phyloP scores from a whole-genome alignment of 805 yeast species.

The Yamadazyma nakazawae region DNA sequence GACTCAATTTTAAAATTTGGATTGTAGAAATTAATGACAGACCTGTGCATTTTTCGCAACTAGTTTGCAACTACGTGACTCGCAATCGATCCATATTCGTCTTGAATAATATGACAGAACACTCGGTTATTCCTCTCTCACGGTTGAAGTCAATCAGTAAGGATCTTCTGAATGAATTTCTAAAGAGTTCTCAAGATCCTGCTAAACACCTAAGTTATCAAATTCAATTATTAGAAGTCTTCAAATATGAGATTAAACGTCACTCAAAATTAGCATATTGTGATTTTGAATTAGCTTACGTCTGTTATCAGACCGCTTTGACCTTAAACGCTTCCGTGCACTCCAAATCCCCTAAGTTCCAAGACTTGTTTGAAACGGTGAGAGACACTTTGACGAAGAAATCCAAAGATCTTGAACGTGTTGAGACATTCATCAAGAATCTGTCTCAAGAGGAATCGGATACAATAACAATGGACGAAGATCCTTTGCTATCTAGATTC shows the following conservation, averaged over 20 bases:
- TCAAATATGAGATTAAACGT: conserved; percentile 31
- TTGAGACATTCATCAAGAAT: neutral
- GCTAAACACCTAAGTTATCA: conserved; percentile 25
- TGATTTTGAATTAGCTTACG: conserved; percentile 36
- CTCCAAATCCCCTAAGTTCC: conserved; percentile 11
- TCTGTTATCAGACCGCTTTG: conserved; percentile 18
- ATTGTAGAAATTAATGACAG: too few relatives aligned
- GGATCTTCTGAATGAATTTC: conserved; percentile 9
- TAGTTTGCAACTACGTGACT: neutral
- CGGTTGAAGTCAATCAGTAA: neutral
- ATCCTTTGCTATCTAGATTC: conserved; percentile 26
- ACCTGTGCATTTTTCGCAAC: neutral
- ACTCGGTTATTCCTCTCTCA: conserved; percentile 3
- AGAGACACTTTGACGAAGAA: conserved; percentile 18
- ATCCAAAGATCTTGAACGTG: neutral
- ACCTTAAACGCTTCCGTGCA: conserved; percentile 8
- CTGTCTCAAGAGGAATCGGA: neutral
- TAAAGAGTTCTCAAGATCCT: conserved; percentile 10
- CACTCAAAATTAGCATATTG: conserved; percentile 28
- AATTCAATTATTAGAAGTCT: conserved; percentile 31
- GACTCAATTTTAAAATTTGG: too few relatives aligned
- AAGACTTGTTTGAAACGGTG: conserved; percentile 17
- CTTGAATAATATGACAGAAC: conserved; percentile 1
- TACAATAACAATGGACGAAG: conserved; percentile 7
- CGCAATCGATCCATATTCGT: neutral